Evolutionary conservation across 192 early-diverging fungal species (phyloP), one percentile per base, ranked within the genome.

Genomic region (Jimgerdemannia flammicorona): DNA sequence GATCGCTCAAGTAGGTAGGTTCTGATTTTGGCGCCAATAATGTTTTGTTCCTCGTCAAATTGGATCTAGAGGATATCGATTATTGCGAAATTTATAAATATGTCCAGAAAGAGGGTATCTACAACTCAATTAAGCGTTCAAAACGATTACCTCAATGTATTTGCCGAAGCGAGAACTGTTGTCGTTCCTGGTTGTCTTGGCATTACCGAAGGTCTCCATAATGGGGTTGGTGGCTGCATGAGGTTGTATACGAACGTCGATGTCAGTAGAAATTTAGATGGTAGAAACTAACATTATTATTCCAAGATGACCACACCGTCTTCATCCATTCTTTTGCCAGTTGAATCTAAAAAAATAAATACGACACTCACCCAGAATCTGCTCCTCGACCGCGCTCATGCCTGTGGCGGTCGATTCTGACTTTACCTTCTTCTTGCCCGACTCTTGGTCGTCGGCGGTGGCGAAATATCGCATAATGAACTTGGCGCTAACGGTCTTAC

Each of bases 171-270:
- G 92, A 67, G 97, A 98, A 72, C 89, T 91, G 87, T 99, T 99
- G 87, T 99, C 98, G 87, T 99, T 99, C 80, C 98, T 86, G 6
- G 98, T 98, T 10, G 98, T 99, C 83, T 99, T 99, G 43, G 98
- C 96, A 84, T 99, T 99, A 77, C 98, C 98, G 80, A 99, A 99
- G 66, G 98, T 92, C 90, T 99, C 98, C 88, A 98, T 96, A 79
- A 99, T 98, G 10, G 98, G 98, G 85, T 99, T 99, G 59, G 97
- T 99, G 3, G 98, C 92, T 84, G 83, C 20, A 63, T 43, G 69
- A 44, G 68, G 14, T 59, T 14, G 49, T 10, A 14, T 59, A 14
- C 49, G 14, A 49, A 71, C 17, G 66, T 3, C 66, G 44, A 42
- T 66, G 20, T 78, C 18, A 76, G 63, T 4, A 66, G 10, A 11